Evolutionary conservation across 306 rosid species (phyloP).

Genomic region (Morella rubra): DNA sequence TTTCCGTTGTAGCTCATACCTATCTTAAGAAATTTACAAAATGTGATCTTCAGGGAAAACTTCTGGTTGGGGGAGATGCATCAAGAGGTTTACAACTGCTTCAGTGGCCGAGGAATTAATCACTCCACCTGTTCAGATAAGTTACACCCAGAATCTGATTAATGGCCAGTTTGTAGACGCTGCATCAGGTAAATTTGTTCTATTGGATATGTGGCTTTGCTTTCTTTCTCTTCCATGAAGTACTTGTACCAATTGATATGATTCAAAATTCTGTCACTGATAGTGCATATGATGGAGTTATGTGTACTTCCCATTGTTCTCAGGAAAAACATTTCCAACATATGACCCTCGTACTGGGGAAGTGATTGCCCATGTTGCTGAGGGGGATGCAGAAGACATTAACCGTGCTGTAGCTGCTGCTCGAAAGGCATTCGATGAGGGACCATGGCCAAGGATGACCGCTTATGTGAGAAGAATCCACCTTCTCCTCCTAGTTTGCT

Average conservation of each 20-base stretch:
- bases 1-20: not conserved
- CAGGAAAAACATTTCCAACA: constrained; percentile 91
- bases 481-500: not conserved
- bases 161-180: constrained; percentile 86
- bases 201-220: not conserved
- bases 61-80: constrained; percentile 34
- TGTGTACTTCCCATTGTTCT: constrained; percentile 16
- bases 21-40: not conserved
- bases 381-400: constrained; percentile 75
- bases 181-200: constrained; percentile 57
- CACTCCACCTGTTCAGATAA: constrained; percentile 65
- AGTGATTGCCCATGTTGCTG: constrained; percentile 83
- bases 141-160: constrained; percentile 64
- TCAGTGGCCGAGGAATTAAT: constrained; percentile 59
- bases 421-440: constrained; percentile 95
- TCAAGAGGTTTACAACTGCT: constrained; percentile 56
- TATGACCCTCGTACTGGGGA: constrained; percentile 87
- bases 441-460: constrained; percentile 94
- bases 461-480: constrained; percentile 58
- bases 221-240: not conserved
- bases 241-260: not conserved
- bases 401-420: constrained; percentile 86
- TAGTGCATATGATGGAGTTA: constrained; percentile 8
- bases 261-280: not conserved
- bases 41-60: constrained; percentile 48